phyloP scores from a whole-genome alignment of 2,329 filamentous ascomycete genomes.

The Pseudogymnoascus sp. region DNA sequence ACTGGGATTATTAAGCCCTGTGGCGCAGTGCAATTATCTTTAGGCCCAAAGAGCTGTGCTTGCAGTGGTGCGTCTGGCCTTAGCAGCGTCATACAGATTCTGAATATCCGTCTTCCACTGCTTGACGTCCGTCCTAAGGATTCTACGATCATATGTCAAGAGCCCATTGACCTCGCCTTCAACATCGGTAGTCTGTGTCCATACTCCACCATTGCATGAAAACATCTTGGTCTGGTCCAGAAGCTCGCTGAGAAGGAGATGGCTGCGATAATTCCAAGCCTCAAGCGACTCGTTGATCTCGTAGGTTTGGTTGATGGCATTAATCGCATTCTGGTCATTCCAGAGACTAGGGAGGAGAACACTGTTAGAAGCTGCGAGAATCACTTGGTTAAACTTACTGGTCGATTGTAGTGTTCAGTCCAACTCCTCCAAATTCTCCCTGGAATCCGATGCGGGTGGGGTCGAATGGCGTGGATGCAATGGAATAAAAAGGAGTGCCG shows the following conservation, averaged over 20 bases:
- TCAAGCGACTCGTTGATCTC: constrained; percentile 52
- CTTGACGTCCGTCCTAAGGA: constrained; percentile 46
- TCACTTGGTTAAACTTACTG: constrained; percentile 38
- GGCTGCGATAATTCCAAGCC: constrained; percentile 55
- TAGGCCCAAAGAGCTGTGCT: not conserved
- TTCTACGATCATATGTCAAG: constrained; percentile 57
- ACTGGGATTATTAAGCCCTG: not conserved
- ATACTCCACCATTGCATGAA: constrained; percentile 57
- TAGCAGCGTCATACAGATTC: constrained; percentile 50
- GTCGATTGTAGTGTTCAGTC: constrained; percentile 54
- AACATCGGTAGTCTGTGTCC: constrained; percentile 68
- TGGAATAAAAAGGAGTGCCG: constrained; percentile 60
- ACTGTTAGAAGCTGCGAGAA: not conserved
- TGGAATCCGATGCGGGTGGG: constrained; percentile 56
- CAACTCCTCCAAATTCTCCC: constrained; percentile 64
- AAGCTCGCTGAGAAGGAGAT: constrained; percentile 41
- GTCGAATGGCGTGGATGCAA: constrained; percentile 47
- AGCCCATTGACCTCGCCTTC: constrained; percentile 69
- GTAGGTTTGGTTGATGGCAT: constrained; percentile 58
- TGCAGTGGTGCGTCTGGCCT: constrained; percentile 10
- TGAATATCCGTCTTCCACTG: constrained; percentile 56
- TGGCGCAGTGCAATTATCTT: not conserved
- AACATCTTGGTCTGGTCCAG: constrained; percentile 40
- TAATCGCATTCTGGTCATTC: constrained; percentile 52
- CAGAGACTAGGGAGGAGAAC: constrained; percentile 42